Evolutionary conservation across 805 yeast species (phyloP).

Genomic region (Cyberlindnera saturnus): DNA sequence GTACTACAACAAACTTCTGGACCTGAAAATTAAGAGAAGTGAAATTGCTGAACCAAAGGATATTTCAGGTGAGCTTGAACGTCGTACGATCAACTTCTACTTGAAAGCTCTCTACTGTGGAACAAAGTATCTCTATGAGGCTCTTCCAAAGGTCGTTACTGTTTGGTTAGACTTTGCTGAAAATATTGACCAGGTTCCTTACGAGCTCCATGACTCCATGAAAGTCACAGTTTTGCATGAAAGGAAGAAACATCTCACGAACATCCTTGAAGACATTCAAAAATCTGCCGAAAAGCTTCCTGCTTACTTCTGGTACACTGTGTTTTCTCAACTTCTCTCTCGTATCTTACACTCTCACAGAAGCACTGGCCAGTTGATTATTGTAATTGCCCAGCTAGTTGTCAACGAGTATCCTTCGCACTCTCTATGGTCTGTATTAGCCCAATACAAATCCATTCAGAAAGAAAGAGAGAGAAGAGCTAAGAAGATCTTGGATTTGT

Average conservation of each 20-base stretch:
- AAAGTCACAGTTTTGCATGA: slow-evolving; percentile 12
- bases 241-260: slow-evolving; percentile 34
- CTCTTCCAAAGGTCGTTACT: slow-evolving; percentile 83
- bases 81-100: slow-evolving; percentile 48
- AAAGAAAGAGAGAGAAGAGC: slow-evolving; percentile 42
- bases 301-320: slow-evolving; percentile 68
- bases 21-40: slow-evolving; percentile 40
- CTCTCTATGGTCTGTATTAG: slow-evolving; percentile 77
- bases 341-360: slow-evolving; percentile 62
- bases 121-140: slow-evolving; percentile 65
- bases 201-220: slow-evolving; percentile 12
- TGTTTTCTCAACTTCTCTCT: slow-evolving; percentile 79
- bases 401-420: slow-evolving; percentile 69
- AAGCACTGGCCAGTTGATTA: slow-evolving; percentile 48
- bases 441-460: slow-evolving; percentile 57
- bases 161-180: slow-evolving; percentile 79
- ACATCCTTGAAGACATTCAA: slow-evolving; percentile 43
- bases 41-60: slow-evolving; percentile 22
- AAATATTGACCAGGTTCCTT: slow-evolving; percentile 19
- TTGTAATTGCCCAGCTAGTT: slow-evolving; percentile 51
- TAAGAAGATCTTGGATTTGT: slow-evolving; percentile 32
- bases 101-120: slow-evolving; percentile 57
- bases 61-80: slow-evolving; percentile 47
- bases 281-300: slow-evolving; percentile 42
- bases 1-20: slow-evolving; percentile 72